These are phyloP conservation scores for Zygotorulaspora mrakii DNA, from an alignment of 1,139 yeast species.

Conservation along the genomic window DNA sequence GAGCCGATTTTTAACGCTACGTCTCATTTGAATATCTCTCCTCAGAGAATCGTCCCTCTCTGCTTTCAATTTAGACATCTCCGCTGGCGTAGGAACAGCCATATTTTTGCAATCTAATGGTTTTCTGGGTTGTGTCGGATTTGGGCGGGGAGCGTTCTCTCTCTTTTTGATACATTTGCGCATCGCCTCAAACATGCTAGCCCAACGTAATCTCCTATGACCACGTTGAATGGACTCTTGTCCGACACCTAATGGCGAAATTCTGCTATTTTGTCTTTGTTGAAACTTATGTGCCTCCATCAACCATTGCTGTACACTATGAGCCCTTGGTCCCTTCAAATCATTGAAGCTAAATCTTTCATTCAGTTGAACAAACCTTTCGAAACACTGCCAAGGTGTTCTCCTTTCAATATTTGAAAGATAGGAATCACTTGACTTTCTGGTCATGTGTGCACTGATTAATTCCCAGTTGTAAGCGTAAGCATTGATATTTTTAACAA, in stretches of 20 bases:
- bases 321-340: constrained; percentile 82
- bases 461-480: constrained; percentile 92
- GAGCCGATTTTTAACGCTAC: constrained; percentile 33
- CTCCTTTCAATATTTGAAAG: constrained; percentile 87
- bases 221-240: constrained; percentile 91
- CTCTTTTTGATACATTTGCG: constrained; percentile 85
- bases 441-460: constrained; percentile 74
- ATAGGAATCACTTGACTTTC: constrained; percentile 62
- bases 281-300: constrained; percentile 89
- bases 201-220: constrained; percentile 86
- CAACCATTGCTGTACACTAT: constrained; percentile 84
- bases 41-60: constrained; percentile 80
- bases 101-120: constrained; percentile 40
- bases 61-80: constrained; percentile 70
- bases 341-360: constrained; percentile 83
- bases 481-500: constrained; percentile 78
- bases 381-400: constrained; percentile 99
- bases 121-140: constrained; percentile 41
- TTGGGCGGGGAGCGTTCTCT: constrained; percentile 63
- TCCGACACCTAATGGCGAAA: constrained; percentile 88
- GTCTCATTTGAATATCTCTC: constrained; percentile 35
- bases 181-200: constrained; percentile 94
- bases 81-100: constrained; percentile 72
- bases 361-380: constrained; percentile 86
- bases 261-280: constrained; percentile 72